Evolutionary conservation across 2,329 filamentous ascomycete genomes (phyloP).

Genomic region (Cyphellophora attinorum): DNA sequence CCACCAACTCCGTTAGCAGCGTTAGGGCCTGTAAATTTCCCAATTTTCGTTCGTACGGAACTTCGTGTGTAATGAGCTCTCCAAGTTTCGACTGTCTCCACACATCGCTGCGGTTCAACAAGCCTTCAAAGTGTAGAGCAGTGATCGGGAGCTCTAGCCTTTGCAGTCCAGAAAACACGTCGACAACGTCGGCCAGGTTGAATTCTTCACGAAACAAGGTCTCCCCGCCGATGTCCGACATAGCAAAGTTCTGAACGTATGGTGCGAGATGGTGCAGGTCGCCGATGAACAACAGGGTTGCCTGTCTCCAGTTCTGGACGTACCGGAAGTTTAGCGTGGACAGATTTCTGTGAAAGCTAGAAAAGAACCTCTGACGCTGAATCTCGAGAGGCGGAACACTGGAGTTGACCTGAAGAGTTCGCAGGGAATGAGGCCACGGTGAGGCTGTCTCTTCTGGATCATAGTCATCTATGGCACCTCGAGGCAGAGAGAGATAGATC

Average conservation of each 20-base stretch:
- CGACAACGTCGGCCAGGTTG: conserved; percentile 2
- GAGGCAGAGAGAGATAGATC: conserved; percentile 35
- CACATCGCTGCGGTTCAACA: too few species aligned
- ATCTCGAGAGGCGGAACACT: background rate
- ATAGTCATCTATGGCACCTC: too few species aligned
- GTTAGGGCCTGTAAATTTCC: too few species aligned
- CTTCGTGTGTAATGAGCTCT: too few species aligned
- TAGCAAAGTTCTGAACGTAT: background rate
- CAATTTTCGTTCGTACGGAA: too few species aligned
- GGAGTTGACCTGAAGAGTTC: background rate
- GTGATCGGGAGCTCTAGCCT: conserved; percentile 6
- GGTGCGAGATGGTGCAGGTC: background rate
- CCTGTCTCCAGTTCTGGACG: conserved; percentile 1
- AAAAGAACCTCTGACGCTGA: background rate
- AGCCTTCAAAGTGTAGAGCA: too few species aligned
- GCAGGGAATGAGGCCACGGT: too few species aligned
- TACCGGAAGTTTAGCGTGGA: conserved; percentile 2
- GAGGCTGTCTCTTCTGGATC: too few species aligned
- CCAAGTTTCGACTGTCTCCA: too few species aligned
- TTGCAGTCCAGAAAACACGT: conserved; percentile 6
- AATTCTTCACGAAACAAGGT: background rate
- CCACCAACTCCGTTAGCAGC: too few species aligned
- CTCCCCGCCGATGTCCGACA: background rate
- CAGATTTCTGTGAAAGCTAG: conserved; percentile 1
- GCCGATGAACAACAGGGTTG: conserved; percentile 1